Evolutionary conservation across 208 protist genomes (phyloP), one percentile per base, ranked within the genome.

Genomic region (Trypanosoma platydactyli): DNA sequence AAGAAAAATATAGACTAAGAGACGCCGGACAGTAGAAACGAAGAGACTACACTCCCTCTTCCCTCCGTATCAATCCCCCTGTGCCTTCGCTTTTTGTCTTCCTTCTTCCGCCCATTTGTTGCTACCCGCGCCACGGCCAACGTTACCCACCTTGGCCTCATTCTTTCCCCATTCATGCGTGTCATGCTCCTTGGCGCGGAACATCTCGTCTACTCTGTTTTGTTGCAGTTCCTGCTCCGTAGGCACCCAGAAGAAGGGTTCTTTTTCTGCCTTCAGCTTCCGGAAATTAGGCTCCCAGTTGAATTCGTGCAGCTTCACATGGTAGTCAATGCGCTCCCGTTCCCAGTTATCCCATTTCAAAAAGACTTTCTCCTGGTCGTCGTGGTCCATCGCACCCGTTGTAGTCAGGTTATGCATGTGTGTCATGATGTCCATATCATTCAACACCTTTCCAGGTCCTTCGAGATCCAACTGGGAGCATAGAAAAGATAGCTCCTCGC

Each of bases 391-490:
- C 42, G 79, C 84, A 6, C 91, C 91, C 33, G 86, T 89, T 29
- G 74, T 42, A 41, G 86, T 89, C 57, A 94, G 80, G 76, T 96
- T 96, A 68, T 91, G 80, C 83, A 96, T 92, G 65, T 96, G 91
- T 11, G 86, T 96, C 91, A 96, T 94, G n/a, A 94, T 72, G 67
- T 96, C 91, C 87, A 96, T 96, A 51, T 96, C 91, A 44, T 96
- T 92, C 22, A 93, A 73, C 51, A 88, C 55, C 73, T 92, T 92
- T 6, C 86, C 86, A 11, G 86, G 80, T 2, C 91, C 91, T 64
- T 92, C 85, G 12, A 94, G 72, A 49, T 96, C 91, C 11, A 94
- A 51, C 68, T 94, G 87, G 16, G 83, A 81, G 64, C 84, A 92
- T 29, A 96, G 55, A 71, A 96, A 96, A 6, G 85, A 73, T 22